Base-by-base conservation (phyloP, 176 grass and related monocot genomes). In the Oryza brachyantha region DNA sequence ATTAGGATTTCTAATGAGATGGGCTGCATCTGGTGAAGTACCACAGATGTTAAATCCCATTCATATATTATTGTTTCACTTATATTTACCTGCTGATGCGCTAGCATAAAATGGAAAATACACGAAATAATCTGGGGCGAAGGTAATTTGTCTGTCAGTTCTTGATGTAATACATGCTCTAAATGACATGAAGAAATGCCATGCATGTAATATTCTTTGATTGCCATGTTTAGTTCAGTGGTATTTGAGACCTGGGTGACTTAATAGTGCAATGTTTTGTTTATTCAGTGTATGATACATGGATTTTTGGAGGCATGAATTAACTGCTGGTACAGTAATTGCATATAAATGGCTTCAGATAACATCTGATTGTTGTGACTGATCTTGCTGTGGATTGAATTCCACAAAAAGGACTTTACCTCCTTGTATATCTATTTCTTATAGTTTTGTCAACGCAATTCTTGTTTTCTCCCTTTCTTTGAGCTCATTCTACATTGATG, bases 161-260 rank as follows among this genome's bases (percentile, higher is more conserved):
- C 13, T 9, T 19, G 3, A 21, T 64, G 13, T 29, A 40, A 65
- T 38, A 64, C 58, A 29, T 32, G 32, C 43, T 72, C 58, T 26
- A 36, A 84, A 65, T 72, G 37, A 41, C 13, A 74, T 16, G 12
- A 67, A 36, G 25, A 64, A 77, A 70, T 64, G 26, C 11, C n/a
- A 27, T 40, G 21, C 5, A 0, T 77, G 25, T 61, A 61, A 72
- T 38, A 74, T 76, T 63, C 26, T 19, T 63, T 78, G 38, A 14
- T 42, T 5, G 31, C 17, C 60, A 24, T 34, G 65, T 77, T 63
- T 76, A 12, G 8, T 79, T 67, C 29, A 28, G 8, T 55, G 31
- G 39, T 58, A 27, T 68, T 69, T 29, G 76, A 66, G 42, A 19
- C 61, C 17, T 32, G 8, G 13, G 31, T 66, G 13, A 65, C 62